These are phyloP conservation scores for Arachis hypogaea DNA, from an alignment of 306 rosid species.

Conservation along the genomic window DNA sequence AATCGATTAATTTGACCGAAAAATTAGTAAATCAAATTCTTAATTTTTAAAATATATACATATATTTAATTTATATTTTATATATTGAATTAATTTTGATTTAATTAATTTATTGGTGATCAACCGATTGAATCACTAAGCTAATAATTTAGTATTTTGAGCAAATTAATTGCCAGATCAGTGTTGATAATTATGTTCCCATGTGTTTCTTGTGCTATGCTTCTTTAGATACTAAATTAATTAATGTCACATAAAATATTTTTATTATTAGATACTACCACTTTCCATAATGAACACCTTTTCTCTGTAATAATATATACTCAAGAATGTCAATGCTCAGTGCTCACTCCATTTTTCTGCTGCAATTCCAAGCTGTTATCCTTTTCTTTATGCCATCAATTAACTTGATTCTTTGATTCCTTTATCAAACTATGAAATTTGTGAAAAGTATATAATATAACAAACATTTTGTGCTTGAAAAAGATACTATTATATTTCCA, in stretches of 20 bases:
- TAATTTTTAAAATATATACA: no score
- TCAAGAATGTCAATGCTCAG: background rate
- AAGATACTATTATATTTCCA: no score
- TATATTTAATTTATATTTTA: no score
- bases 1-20: no score
- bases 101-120: no score
- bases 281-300: background rate
- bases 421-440: background rate
- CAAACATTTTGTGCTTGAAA: no score
- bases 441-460: background rate
- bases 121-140: no score
- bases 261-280: constrained; percentile 6
- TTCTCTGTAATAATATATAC: background rate
- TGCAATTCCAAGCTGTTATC: background rate
- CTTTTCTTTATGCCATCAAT: constrained; percentile 2
- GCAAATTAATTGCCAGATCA: no score
- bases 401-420: background rate
- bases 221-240: background rate
- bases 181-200: no score
- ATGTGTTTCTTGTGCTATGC: constrained; percentile 11
- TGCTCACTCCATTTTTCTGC: background rate
- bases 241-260: background rate
- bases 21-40: no score
- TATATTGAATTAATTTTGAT: no score
- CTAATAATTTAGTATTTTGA: no score